Conservation (phyloP, 108 stramenopile species). For the Discostella stelligeroides region DNA sequence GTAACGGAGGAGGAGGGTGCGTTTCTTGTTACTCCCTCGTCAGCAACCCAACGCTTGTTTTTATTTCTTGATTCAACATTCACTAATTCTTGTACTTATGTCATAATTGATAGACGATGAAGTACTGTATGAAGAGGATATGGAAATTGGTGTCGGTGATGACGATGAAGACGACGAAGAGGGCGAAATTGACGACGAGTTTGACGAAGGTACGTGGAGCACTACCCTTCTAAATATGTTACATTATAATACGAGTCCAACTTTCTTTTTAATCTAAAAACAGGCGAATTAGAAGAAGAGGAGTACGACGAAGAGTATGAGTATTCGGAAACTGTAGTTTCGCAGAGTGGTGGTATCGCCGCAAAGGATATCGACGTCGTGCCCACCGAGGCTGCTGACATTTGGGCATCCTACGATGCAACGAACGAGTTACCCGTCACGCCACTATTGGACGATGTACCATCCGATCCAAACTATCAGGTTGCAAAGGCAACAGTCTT, state of each 20-base stretch:
- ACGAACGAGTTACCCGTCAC: constrained; percentile 33
- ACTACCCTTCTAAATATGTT: background rate
- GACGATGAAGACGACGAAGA: constrained; percentile 9
- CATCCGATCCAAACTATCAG: constrained; percentile 35
- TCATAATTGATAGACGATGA: background rate
- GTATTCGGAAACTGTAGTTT: constrained; percentile 23
- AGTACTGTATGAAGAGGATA: constrained; percentile 7
- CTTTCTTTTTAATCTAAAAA: background rate
- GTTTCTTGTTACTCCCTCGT: background rate
- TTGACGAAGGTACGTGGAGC: background rate
- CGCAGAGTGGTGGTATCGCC: constrained; percentile 21
- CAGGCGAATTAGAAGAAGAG: constrained; percentile 22
- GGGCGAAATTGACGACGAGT: constrained; percentile 1
- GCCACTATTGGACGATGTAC: constrained; percentile 32
- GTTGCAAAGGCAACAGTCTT: constrained; percentile 35
- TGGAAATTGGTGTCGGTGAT: background rate
- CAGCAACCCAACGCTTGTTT: no score
- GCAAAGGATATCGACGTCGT: constrained; percentile 24
- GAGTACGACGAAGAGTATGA: constrained; percentile 33
- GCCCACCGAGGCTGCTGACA: constrained; percentile 13
- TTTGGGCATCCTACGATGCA: constrained; percentile 47
- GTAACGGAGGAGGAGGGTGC: background rate
- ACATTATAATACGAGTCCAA: background rate
- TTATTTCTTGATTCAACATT: no score
- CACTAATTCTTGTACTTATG: no score